Evolutionary conservation across 306 rosid species (phyloP).

Genomic region (Pueraria montana): DNA sequence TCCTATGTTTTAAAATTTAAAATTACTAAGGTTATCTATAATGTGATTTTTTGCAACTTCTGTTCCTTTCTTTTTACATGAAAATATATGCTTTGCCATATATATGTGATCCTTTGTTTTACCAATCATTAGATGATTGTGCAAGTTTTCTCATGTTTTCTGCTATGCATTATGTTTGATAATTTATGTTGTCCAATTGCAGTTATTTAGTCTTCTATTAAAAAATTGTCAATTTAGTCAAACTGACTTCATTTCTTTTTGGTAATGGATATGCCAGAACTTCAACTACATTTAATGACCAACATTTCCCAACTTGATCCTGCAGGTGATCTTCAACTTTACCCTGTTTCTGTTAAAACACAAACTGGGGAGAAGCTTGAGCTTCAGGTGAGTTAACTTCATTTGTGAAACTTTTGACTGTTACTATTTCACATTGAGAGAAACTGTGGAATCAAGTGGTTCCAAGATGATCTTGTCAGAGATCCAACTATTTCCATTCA

Average conservation of each 20-base stretch:
- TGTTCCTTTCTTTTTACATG: background rate
- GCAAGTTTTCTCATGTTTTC: background rate
- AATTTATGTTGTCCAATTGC: conserved; percentile 12
- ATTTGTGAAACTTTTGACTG: conserved; percentile 30
- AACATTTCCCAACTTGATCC: conserved; percentile 40
- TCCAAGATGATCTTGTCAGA: background rate
- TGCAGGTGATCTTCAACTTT: conserved; percentile 97
- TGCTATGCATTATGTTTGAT: background rate
- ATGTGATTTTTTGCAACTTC: background rate
- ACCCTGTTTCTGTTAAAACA: conserved; percentile 86
- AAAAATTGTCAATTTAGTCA: background rate
- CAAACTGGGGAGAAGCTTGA: conserved; percentile 96
- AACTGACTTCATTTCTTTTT: conserved; percentile 26
- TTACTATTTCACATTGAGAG: conserved; percentile 8
- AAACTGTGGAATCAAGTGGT: background rate
- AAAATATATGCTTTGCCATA: conserved; percentile 11
- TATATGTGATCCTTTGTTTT: conserved; percentile 16
- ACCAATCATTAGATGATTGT: conserved; percentile 33
- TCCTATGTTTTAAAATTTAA: background rate
- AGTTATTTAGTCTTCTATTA: background rate
- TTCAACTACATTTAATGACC: conserved; percentile 32
- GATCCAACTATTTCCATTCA: conserved; percentile 15
- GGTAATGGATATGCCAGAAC: conserved; percentile 26
- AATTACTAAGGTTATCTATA: background rate
- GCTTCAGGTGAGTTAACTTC: conserved; percentile 79